Evolutionary conservation across 768 basidiomycete genomes (phyloP), one percentile per base, ranked within the genome.

Genomic region (Terana coerulea): DNA sequence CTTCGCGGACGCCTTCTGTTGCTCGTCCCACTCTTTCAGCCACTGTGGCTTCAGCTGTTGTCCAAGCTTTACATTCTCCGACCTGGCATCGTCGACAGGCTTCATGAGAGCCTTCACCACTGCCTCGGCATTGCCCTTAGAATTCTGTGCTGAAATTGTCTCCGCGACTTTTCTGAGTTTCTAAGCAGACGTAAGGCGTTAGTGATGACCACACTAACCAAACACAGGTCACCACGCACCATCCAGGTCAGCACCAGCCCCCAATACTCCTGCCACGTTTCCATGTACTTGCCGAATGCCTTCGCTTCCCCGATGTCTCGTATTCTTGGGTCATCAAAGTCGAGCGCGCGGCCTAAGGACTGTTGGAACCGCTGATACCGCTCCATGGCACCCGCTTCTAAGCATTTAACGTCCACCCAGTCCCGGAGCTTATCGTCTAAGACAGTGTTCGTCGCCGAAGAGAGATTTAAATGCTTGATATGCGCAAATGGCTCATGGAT

Each of bases 11-110:
- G n/a, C n/a, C 21, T 19, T 37, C 37, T 49, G 47, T 30, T 35
- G 34, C 21, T 15, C 24, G n/a, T 51, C 41, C 50, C 40, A 44
- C 42, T 51, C 29, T 11, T 36, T 40, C 44, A 45, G 24, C 51
- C 51, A 52, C 3, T 37, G 44, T n/a, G 51, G 51, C 35, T 52
- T 52, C 22, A 28, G 11, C 33, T 52, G n/a, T n/a, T 11, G 2
- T 33, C 17, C 14, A 31, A 19, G 28, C 40, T 51, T 26, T 31
- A 45, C 24, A 4, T 25, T 42, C 30, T 11, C 17, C 34, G 15
- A 5, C 15, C 34, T 49, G 17, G 15, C 36, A 33, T 8, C 31
- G 31, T 33, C 15, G 31, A 33, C 21, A 3, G 39, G 25, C 11
- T 30, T 21, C 28, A 29, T 11, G 26, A 45, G 3, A 11, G 4